Base-by-base conservation (phyloP, 257 asterid species). In the Eustoma russellianum region DNA sequence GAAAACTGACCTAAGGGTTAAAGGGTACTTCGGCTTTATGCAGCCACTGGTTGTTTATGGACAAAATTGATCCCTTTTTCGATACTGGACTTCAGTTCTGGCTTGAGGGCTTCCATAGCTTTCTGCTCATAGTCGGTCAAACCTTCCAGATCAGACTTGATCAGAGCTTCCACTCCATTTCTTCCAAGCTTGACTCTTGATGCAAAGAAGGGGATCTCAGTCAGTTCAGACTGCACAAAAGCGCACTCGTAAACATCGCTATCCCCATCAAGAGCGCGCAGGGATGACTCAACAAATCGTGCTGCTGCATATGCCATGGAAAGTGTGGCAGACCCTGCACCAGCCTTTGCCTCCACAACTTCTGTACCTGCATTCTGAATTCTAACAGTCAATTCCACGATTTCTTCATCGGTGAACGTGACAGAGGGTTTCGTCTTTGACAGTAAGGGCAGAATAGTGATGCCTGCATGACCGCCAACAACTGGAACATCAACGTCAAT, bases 251-350 rank as follows among this genome's bases (percentile, higher is more conserved):
- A 87, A 24, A 87, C 94, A 58, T 81, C 96, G 28, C 75, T 63
- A 56, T 86, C 92, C 38, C 94, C 92, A 51, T 81, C 96, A 55
- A 86, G 88, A 13, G 94, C 95, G 13, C 94, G 86, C 48, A 86
- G 88, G 1, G 96, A 83, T 6, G 94, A 87, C 79, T 87, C 94
- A 9, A 83, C 93, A 51, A 87, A 87, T 53, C 94, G 64, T 14
- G 96, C 96, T 0, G 96, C 96, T 10, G 94, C 93, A 50, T 87
- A 87, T 5, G 94, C 94, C 94, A 87, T 83, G n/a, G 89, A 87
- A 45, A 83, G 94, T 30, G 96, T 87, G 47, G 96, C 94, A 14
- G 96, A 83, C 35, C 96, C 96, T 9, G 94, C 94, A 45, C 94
- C 93, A 14, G 96, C 96, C 66, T 87, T 87, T 7, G 96, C 96